phyloP scores from a whole-genome alignment of 2,329 filamentous ascomycete species.

The Hirsutella rhossiliensis region DNA sequence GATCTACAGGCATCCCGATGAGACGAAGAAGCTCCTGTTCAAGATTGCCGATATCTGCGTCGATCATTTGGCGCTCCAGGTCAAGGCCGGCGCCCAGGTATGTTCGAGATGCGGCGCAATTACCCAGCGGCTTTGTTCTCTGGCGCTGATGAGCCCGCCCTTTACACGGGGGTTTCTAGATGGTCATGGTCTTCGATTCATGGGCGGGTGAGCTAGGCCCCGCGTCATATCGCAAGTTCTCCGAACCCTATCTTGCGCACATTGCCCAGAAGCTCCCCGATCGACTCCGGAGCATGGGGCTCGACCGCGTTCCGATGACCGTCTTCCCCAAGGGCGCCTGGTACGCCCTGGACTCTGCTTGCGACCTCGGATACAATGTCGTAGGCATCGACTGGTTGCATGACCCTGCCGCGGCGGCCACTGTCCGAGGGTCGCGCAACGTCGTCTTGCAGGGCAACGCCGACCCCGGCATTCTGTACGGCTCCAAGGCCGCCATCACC shows the following conservation, averaged over 20 bases:
- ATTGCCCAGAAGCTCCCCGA: slow-evolving; percentile 73
- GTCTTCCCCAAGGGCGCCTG: slow-evolving; percentile 97
- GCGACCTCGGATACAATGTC: slow-evolving; percentile 82
- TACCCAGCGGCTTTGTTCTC: background rate
- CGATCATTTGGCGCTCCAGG: slow-evolving; percentile 85
- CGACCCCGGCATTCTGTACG: slow-evolving; percentile 87
- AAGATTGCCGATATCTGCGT: slow-evolving; percentile 94
- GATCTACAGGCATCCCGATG: slow-evolving; percentile 81
- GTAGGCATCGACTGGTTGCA: slow-evolving; percentile 94
- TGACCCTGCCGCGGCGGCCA: slow-evolving; percentile 72
- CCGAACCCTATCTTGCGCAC: slow-evolving; percentile 73
- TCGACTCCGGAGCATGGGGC: slow-evolving; percentile 58
- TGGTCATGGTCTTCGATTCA: slow-evolving; percentile 95
- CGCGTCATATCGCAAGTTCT: slow-evolving; percentile 69
- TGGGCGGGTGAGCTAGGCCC: slow-evolving; percentile 94
- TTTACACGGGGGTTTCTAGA: slow-evolving; percentile 26
- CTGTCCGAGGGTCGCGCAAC: slow-evolving; percentile 60
- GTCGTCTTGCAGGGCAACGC: slow-evolving; percentile 89
- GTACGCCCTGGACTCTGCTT: slow-evolving; percentile 82
- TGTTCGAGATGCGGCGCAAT: too few relatives aligned
- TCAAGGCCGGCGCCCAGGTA: slow-evolving; percentile 84
- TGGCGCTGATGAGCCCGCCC: background rate
- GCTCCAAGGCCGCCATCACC: slow-evolving; percentile 69
- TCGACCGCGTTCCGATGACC: slow-evolving; percentile 85
- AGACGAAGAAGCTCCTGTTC: slow-evolving; percentile 67